Evolutionary conservation across 1,284 basidiomycete species (phyloP).

Genomic region (Fomitopsis betulina): DNA sequence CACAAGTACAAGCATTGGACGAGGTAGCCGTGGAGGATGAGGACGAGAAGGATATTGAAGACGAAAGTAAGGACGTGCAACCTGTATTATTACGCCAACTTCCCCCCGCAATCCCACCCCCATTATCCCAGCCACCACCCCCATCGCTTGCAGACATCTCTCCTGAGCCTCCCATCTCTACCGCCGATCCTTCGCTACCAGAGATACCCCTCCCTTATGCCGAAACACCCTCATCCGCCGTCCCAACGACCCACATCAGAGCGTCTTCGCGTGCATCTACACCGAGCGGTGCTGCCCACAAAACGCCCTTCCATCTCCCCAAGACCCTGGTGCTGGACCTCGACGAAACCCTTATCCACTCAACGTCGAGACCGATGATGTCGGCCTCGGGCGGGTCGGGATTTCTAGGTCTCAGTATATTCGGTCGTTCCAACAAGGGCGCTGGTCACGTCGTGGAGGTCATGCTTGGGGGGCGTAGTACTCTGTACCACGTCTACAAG

Average conservation of each 20-base stretch:
- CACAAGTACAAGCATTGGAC: slow-evolving; percentile 8
- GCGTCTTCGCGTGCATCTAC: slow-evolving; percentile 38
- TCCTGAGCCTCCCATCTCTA: background rate
- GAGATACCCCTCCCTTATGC: slow-evolving; percentile 9
- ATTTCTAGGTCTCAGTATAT: slow-evolving; percentile 58
- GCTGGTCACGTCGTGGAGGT: slow-evolving; percentile 96
- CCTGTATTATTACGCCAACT: slow-evolving; percentile 23
- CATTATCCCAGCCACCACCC: slow-evolving; percentile 16
- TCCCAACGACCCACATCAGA: slow-evolving; percentile 9
- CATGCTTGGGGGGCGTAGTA: slow-evolving; percentile 82
- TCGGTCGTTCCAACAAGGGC: slow-evolving; percentile 58
- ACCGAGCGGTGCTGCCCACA: slow-evolving; percentile 45
- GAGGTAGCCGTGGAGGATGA: slow-evolving; percentile 25
- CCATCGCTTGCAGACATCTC: slow-evolving; percentile 18
- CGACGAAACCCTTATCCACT: slow-evolving; percentile 98
- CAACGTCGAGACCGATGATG: slow-evolving; percentile 78
- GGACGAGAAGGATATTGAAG: slow-evolving; percentile 38
- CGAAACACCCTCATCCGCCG: slow-evolving; percentile 14
- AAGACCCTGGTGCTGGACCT: slow-evolving; percentile 96
- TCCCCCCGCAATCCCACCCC: slow-evolving; percentile 21
- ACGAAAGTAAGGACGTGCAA: slow-evolving; percentile 35
- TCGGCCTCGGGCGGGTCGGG: slow-evolving; percentile 48
- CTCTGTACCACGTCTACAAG: slow-evolving; percentile 98
- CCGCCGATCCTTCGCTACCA: slow-evolving; percentile 8
- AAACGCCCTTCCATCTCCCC: slow-evolving; percentile 71